These are phyloP conservation scores for Phallus indusiatus DNA, from an alignment of 768 basidiomycete genomes.

Conservation along the genomic window DNA sequence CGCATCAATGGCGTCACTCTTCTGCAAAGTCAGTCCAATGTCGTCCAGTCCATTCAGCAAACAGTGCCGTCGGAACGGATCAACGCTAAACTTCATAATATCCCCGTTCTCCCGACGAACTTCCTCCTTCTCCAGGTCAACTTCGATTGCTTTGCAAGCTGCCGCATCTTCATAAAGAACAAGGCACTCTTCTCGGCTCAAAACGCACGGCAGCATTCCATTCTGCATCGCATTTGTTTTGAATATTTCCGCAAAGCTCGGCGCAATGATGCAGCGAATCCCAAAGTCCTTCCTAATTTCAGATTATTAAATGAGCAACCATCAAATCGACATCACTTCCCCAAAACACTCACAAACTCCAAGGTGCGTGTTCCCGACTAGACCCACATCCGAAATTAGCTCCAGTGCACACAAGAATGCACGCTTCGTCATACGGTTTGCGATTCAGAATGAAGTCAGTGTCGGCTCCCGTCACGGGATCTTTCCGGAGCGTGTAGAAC, in stretches of 20 bases:
- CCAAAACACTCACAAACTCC: conserved; percentile 55
- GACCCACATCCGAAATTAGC: conserved; percentile 89
- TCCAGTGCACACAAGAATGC: conserved; percentile 76
- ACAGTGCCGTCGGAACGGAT: conserved; percentile 89
- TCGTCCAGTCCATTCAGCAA: conserved; percentile 94
- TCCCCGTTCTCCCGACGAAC: conserved; percentile 48
- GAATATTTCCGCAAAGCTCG: conserved; percentile 89
- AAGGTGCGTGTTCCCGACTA: conserved; percentile 86
- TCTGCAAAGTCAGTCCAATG: conserved; percentile 88
- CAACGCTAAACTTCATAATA: conserved; percentile 69
- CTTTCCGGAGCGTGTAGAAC: conserved; percentile 73
- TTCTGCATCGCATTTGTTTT: conserved; percentile 87
- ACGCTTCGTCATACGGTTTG: conserved; percentile 63
- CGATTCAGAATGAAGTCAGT: conserved; percentile 83
- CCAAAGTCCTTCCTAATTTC: conserved; percentile 71
- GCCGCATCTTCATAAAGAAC: conserved; percentile 70
- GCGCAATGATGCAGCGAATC: conserved; percentile 79
- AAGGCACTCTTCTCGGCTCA: conserved; percentile 63
- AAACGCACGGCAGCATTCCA: conserved; percentile 74
- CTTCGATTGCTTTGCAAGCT: conserved; percentile 64
- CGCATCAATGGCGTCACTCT: conserved; percentile 52
- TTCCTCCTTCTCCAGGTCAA: conserved; percentile 78
- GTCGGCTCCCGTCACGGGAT: conserved; percentile 67
- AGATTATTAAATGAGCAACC: conserved; percentile 3
- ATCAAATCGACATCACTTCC: background rate